Conservation (phyloP, 129 eudicot genomes). For the Escallonia herrerae region DNA sequence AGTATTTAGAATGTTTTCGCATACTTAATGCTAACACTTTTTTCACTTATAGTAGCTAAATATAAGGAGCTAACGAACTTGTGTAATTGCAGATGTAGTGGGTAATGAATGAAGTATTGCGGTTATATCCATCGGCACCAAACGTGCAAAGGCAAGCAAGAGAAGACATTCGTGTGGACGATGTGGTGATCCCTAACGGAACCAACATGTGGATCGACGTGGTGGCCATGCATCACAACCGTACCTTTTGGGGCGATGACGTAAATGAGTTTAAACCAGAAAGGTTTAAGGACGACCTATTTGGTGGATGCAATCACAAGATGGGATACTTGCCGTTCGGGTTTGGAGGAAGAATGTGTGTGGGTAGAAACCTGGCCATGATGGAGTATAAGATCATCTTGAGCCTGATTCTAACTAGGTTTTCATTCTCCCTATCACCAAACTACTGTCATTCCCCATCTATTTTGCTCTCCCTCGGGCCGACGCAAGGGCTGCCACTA, state of each 20-base stretch:
- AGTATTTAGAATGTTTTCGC: too few species aligned
- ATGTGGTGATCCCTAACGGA: constrained; percentile 64
- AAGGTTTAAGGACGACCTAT: constrained; percentile 48
- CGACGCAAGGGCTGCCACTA: constrained; percentile 64
- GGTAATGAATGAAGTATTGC: constrained; percentile 87
- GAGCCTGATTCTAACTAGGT: constrained; percentile 43
- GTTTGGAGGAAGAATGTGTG: constrained; percentile 95
- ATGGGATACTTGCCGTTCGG: constrained; percentile 94
- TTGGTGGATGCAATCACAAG: constrained; percentile 80
- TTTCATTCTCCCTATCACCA: constrained; percentile 75
- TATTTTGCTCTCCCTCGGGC: constrained; percentile 74
- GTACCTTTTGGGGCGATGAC: constrained; percentile 65
- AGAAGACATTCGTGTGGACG: constrained; percentile 56
- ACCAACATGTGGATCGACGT: constrained; percentile 96
- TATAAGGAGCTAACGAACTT: too few species aligned
- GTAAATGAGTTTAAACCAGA: constrained; percentile 80
- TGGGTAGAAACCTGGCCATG: constrained; percentile 64
- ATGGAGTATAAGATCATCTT: constrained; percentile 88
- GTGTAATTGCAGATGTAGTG: constrained; percentile 71
- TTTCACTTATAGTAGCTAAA: too few species aligned
- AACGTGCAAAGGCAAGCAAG: constrained; percentile 80
- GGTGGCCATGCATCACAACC: constrained; percentile 87
- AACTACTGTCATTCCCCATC: constrained; percentile 60
- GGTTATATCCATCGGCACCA: constrained; percentile 82
- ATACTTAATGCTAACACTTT: too few species aligned